Evolutionary conservation across 768 basidiomycete genomes (phyloP).

Genomic region (Macrolepiota dolichaula): DNA sequence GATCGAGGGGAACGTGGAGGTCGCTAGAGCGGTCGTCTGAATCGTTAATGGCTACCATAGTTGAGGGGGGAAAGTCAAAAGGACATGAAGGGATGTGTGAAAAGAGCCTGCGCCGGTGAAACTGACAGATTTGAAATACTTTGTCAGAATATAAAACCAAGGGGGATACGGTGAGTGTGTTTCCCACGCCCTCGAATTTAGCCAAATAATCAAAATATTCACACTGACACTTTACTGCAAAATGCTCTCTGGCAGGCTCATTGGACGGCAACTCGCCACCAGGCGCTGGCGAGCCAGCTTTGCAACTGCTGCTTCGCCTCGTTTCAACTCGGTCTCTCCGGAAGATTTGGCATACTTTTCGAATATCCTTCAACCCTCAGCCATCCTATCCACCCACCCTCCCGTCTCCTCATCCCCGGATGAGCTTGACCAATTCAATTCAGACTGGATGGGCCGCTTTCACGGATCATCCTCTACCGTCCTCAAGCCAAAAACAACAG

Average conservation of each 20-base stretch:
- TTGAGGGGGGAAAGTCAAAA: not conserved
- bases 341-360: conserved; percentile 67
- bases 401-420: conserved; percentile 26
- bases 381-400: conserved; percentile 64
- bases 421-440: conserved; percentile 79
- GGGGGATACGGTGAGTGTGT: not conserved
- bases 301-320: conserved; percentile 21
- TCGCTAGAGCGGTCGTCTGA: conserved; percentile 35
- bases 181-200: conserved; percentile 6
- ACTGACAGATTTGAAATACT: not conserved
- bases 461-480: conserved; percentile 81
- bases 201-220: not conserved
- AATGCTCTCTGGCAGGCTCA: conserved; percentile 17
- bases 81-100: conserved; percentile 4
- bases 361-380: conserved; percentile 56
- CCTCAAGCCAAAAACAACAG: conserved; percentile 81
- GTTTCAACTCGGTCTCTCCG: conserved; percentile 47
- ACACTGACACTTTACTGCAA: not conserved
- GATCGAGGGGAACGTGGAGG: conserved; percentile 32
- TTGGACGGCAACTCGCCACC: conserved; percentile 16
- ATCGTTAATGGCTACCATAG: conserved; percentile 10
- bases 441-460: conserved; percentile 97
- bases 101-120: not conserved
- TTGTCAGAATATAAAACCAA: conserved; percentile 4
- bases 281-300: conserved; percentile 17